Base-by-base conservation (phyloP, 2,329 filamentous ascomycete genomes). In the Sodiomyces alkalinus region DNA sequence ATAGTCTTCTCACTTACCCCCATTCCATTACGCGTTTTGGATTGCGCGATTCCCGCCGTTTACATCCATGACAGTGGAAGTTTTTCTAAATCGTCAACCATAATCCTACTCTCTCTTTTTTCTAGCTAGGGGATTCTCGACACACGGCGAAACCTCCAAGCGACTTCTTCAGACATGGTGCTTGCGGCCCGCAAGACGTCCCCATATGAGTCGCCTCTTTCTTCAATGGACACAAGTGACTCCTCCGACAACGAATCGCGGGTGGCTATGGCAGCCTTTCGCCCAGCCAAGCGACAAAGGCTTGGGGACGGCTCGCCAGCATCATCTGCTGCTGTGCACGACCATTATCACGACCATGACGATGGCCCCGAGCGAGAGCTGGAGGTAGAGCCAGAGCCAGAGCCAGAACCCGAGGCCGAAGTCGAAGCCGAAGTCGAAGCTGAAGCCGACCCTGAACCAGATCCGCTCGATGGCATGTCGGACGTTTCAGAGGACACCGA, bases 401-500 rank as follows among this genome's bases (percentile, higher is more conserved):
- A 73, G 50, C 51, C 67, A 9, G 55, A 62, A 28, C 51, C 65
- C 7, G 36, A 39, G 17, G 21, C 32, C 7, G 36, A 37, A 13
- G 27, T 21, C 23, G 27, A 29, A 10, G 33, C 30, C n/a, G 53
- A 56, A 14, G 51, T 46, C 16, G 59, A 62, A 30, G 51, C 51
- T 27, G 62, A 67, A 24, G 46, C 56, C 7, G 58, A 59, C 3
- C 56, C 56, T 9, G 55, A 63, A 28, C 51, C 65, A 34, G 52
- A 73, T 50, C 51, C 67, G 40, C 55, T 71, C 23, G 65, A 69
- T 34, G 63, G 59, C 41, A 56, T 68, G 56, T 71, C 72, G 28
- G 80, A 85, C 30, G 76, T 96, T 34, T 93, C 85, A 6, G 83
- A 81, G 29, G 90, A 98, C 53, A 92, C 81, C 27, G 86, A 81